Base-by-base conservation (phyloP, 176 grass and related monocot species). In the Oryza coarctata region DNA sequence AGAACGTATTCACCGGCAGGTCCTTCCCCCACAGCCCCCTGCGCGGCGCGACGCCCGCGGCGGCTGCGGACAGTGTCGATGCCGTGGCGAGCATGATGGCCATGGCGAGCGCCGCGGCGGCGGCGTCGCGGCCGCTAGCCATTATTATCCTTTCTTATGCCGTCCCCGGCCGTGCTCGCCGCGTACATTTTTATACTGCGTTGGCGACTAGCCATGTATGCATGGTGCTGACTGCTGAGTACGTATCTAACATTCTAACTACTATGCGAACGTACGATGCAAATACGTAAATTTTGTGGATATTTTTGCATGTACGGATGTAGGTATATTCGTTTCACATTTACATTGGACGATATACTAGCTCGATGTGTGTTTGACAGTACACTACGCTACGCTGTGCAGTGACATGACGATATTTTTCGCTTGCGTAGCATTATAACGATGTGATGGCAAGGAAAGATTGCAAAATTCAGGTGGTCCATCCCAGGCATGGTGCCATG, bases 1-100 rank as follows among this genome's bases (percentile, higher is more conserved):
- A 97, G 60, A 91, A 97, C 18, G 89, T 62, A 50, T 86, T 85
- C 3, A 25, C 78, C 6, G 85, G 85, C 75, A 69, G 0, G 65
- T 61, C 12, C 65, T 87, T 82, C 72, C 77, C 43, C 9, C 75
- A 76, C 65, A 89, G 57, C 41, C 40, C 72, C 87, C 43, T 89
- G 27, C 78, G 83, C 35, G 87, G 47, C 50, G 17, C 79, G 39
- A 2, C 58, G 3, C 18, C 34, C 14, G 63, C 23, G 17, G 47
- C 17, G 12, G 62, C 5, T 62, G 20, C 4, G 64, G 74, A 40
- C 23, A 18, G 22, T 1, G 49, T 26, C 9, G 87, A 55, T 20
- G 50, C 36, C 8, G 49, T 39, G 38, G 76, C 1, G 32, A 89
- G 64, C 77, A 85, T 77, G 63, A 88, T 69, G 1, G 64, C 77